phyloP scores from a whole-genome alignment of 2,329 filamentous ascomycete genomes.

The Colletotrichum sp. region DNA sequence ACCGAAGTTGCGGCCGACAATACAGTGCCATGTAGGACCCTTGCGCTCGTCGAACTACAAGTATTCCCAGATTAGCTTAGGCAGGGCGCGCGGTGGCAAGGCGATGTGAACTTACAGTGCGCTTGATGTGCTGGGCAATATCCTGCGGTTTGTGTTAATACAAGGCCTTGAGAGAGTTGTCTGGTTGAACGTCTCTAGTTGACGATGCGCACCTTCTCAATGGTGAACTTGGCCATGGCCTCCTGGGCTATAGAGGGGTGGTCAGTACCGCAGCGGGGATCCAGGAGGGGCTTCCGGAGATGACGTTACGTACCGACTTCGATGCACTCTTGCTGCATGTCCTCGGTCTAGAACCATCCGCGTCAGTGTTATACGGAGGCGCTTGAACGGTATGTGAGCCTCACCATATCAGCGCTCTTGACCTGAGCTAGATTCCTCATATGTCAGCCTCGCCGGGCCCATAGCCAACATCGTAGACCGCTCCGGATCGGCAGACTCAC shows the following conservation, averaged over 20 bases:
- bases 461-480: neutral
- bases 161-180: conserved; percentile 3
- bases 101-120: conserved; percentile 66
- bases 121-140: conserved; percentile 95
- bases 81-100: neutral
- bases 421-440: conserved; percentile 75
- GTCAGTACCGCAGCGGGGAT: conserved; percentile 3
- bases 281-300: neutral
- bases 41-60: conserved; percentile 92
- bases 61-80: neutral
- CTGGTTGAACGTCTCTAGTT: neutral
- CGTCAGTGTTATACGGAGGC: neutral
- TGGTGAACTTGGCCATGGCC: conserved; percentile 66
- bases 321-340: conserved; percentile 95
- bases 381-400: conserved; percentile 24
- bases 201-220: conserved; percentile 59
- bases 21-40: conserved; percentile 99
- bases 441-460: conserved; percentile 15
- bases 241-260: conserved; percentile 56
- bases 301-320: conserved; percentile 79
- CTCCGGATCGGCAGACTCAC: conserved; percentile 45
- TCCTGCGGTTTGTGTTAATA: conserved; percentile 60
- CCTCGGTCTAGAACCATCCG: conserved; percentile 74
- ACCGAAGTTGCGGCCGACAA: conserved; percentile 97
- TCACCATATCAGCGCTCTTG: conserved; percentile 98